These are phyloP conservation scores for Sonneratia caseolaris DNA, from an alignment of 345 rosid genomes.

Conservation along the genomic window DNA sequence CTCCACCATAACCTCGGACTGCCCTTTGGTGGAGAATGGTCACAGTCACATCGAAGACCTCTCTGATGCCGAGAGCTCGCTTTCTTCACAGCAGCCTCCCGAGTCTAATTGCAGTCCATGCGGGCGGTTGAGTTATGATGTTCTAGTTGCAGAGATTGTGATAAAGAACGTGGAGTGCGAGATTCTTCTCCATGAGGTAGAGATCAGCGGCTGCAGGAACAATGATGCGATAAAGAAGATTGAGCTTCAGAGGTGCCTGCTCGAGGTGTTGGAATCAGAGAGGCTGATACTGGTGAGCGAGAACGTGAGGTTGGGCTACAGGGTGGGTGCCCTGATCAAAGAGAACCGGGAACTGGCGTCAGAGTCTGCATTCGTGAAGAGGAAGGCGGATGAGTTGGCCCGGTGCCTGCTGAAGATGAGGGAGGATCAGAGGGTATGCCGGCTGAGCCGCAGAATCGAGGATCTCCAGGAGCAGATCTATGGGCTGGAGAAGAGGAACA, in stretches of 20 bases:
- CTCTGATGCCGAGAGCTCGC: neutral
- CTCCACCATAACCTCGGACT: neutral
- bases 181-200: conserved; percentile 28
- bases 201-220: conserved; percentile 23
- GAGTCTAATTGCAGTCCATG: neutral
- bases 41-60: neutral
- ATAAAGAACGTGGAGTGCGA: conserved; percentile 43
- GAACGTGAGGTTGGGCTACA: conserved; percentile 40
- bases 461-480: conserved; percentile 34
- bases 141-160: conserved; percentile 39
- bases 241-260: conserved; percentile 48
- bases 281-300: conserved; percentile 44
- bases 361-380: conserved; percentile 43
- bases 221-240: conserved; percentile 38
- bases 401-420: conserved; percentile 50
- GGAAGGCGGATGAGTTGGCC: conserved; percentile 52
- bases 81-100: neutral
- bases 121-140: conserved; percentile 11
- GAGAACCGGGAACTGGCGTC: conserved; percentile 43
- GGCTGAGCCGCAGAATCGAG: conserved; percentile 35
- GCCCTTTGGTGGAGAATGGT: neutral
- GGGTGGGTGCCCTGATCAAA: conserved; percentile 32
- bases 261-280: conserved; percentile 61
- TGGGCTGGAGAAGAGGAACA: conserved; percentile 49
- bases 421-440: conserved; percentile 46